Base-by-base conservation (phyloP, 257 asterid genomes). In the Solanum medicagineum region DNA sequence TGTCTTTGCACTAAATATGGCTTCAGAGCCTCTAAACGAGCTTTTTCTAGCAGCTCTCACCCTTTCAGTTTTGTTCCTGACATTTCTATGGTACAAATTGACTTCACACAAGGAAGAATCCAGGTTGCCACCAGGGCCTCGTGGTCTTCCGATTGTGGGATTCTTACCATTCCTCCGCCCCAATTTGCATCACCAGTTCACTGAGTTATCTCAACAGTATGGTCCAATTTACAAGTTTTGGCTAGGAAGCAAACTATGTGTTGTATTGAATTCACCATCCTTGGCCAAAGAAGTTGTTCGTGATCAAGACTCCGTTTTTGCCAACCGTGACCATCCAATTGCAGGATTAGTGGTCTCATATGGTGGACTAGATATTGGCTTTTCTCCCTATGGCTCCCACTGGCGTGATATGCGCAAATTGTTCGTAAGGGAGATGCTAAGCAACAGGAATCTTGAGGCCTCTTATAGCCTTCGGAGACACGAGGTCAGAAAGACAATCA, bases 51-150 rank as follows among this genome's bases (percentile, higher is more conserved):
- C 83, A 63, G 56, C n/a, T 57, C 79, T 86, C 20, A 8, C 79
- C 7, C 14, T 83, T 66, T 47, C 62, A n/a, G 1, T 69, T 36
- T 44, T 86, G 8, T 7, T 70, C 6, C 62, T 77, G 5, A 47
- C 86, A 36, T 7, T 74, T 42, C 10, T 86, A 9, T 86, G 81
- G 51, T 83, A 73, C 54, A 86, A 57, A 24, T 49, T 26, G 62
- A 75, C 77, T 4, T 32, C 77, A 8, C 47, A 75, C 9, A 80
- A 17, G 81, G 59, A 10, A 81, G 14, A 75, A 32, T 15, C 68
- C 55, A 89, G 81, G 13, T 51, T 86, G 36, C 91, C 93, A 62
- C 90, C 93, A 57, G 91, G 91, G 45, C 93, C 93, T n/a, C 80
- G 85, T 65, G 93, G 93, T 10, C 56, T 90, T 24, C 93, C 92